These are phyloP conservation scores for Exophiala oligosperma DNA, from an alignment of 2,329 filamentous ascomycete species.

Conservation along the genomic window DNA sequence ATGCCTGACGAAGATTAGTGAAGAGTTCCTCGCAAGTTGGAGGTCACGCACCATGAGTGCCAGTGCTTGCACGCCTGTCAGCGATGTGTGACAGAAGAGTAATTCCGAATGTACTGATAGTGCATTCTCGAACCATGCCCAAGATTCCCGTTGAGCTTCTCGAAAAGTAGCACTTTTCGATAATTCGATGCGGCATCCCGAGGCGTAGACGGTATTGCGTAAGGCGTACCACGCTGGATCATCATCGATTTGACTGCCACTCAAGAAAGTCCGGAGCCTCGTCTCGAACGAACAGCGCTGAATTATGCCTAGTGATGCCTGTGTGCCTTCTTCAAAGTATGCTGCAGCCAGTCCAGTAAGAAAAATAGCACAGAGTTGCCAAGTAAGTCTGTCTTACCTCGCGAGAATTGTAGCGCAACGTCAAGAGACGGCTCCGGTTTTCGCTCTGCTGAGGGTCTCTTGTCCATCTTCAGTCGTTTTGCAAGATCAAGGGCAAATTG, in stretches of 20 bases:
- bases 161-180: not conserved
- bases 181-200: not conserved
- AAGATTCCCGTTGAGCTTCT: conserved; percentile 6
- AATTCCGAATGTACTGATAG: conserved; percentile 9
- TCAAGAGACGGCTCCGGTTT: conserved; percentile 20
- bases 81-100: conserved; percentile 1
- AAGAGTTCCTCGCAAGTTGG: not conserved
- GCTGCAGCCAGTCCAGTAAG: not conserved
- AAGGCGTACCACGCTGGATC: conserved; percentile 7
- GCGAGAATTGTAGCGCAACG: conserved; percentile 1
- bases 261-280: conserved; percentile 1
- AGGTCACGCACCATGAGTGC: conserved; percentile 5
- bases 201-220: conserved; percentile 6
- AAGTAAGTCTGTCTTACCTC: too few species aligned
- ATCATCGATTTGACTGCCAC: not conserved
- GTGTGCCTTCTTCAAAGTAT: conserved; percentile 5
- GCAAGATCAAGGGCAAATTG: not conserved
- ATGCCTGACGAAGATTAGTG: not conserved
- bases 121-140: conserved; percentile 10
- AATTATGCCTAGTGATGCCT: conserved; percentile 3
- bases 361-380: too few species aligned
- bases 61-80: conserved; percentile 9
- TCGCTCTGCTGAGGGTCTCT: not conserved
- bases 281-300: conserved; percentile 5
- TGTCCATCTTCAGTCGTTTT: not conserved